Conservation (phyloP, 805 yeast species). For the Kodamaea hsintzibuensis region DNA sequence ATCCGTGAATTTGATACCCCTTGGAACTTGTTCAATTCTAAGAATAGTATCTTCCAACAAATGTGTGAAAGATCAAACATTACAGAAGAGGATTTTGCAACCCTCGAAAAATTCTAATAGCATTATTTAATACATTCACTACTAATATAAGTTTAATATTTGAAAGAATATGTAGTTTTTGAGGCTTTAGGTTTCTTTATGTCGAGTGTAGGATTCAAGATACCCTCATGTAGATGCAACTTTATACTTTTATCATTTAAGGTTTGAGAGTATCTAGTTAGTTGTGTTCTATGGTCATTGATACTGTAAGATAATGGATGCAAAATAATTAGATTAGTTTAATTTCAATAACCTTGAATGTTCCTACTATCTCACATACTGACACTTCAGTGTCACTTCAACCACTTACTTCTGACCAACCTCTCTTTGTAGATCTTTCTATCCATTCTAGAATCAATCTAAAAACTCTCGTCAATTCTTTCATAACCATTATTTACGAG, state of each 20-base stretch:
- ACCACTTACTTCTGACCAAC: neutral
- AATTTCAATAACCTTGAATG: too few relatives aligned
- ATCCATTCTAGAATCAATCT: neutral
- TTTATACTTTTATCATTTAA: too few relatives aligned
- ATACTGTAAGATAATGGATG: too few relatives aligned
- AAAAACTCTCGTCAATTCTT: neutral
- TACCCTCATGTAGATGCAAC: too few relatives aligned
- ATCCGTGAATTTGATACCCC: conserved; percentile 78
- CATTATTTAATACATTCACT: neutral
- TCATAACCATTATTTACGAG: neutral
- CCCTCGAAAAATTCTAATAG: conserved; percentile 2
- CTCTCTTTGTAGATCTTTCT: neutral
- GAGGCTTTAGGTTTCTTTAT: too few relatives aligned
- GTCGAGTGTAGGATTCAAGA: too few relatives aligned
- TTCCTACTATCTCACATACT: too few relatives aligned
- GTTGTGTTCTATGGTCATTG: too few relatives aligned
- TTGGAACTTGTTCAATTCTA: conserved; percentile 48
- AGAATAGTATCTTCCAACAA: conserved; percentile 55
- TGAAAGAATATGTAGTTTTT: too few relatives aligned
- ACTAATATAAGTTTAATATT: neutral
- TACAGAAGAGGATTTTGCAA: conserved; percentile 41
- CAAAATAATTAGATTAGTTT: too few relatives aligned
- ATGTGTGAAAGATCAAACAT: conserved; percentile 65
- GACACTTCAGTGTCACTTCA: too few relatives aligned
- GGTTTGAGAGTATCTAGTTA: too few relatives aligned